phyloP scores from a whole-genome alignment of 106 monocot species.

The Posidonia australis region DNA sequence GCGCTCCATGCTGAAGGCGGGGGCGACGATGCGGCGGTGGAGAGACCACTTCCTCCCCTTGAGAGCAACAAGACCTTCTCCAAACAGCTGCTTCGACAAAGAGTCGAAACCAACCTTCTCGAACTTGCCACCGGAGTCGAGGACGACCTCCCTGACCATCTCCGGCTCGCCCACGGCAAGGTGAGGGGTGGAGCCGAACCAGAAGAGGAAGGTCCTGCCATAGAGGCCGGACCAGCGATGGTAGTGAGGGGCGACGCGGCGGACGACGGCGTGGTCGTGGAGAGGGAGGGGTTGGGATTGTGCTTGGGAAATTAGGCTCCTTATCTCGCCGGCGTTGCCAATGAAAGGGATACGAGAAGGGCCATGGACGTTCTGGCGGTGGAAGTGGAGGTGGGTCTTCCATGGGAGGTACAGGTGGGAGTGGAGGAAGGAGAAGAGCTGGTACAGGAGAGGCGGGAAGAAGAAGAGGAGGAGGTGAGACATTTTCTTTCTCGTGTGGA shows the following conservation, averaged over 20 bases:
- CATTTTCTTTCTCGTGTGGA: too few species aligned
- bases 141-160: slow-evolving; percentile 29
- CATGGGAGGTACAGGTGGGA: slow-evolving; percentile 38
- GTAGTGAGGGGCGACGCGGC: slow-evolving; percentile 53
- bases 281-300: slow-evolving; percentile 23
- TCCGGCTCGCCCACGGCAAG: slow-evolving; percentile 51
- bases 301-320: slow-evolving; percentile 27
- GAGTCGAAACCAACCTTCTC: slow-evolving; percentile 46
- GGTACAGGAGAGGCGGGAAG: slow-evolving; percentile 13
- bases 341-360: slow-evolving; percentile 36
- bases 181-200: slow-evolving; percentile 63
- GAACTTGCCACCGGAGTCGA: slow-evolving; percentile 35
- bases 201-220: slow-evolving; percentile 55
- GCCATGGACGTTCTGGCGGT: slow-evolving; percentile 43
- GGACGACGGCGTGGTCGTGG: slow-evolving; percentile 29
- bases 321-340: slow-evolving; percentile 57
- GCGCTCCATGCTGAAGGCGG: slow-evolving; percentile 67
- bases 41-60: slow-evolving; percentile 56
- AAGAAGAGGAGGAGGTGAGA: background rate
- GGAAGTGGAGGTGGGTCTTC: slow-evolving; percentile 39
- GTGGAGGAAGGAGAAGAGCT: slow-evolving; percentile 23
- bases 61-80: slow-evolving; percentile 58
- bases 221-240: slow-evolving; percentile 38
- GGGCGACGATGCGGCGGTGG: slow-evolving; percentile 45
- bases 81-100: slow-evolving; percentile 50